Percentiles rank a stretch among this genome's conserved stretches.
Conservation (phyloP, 2,329 filamentous ascomycete species). For the Calonectria pteridis region DNA sequence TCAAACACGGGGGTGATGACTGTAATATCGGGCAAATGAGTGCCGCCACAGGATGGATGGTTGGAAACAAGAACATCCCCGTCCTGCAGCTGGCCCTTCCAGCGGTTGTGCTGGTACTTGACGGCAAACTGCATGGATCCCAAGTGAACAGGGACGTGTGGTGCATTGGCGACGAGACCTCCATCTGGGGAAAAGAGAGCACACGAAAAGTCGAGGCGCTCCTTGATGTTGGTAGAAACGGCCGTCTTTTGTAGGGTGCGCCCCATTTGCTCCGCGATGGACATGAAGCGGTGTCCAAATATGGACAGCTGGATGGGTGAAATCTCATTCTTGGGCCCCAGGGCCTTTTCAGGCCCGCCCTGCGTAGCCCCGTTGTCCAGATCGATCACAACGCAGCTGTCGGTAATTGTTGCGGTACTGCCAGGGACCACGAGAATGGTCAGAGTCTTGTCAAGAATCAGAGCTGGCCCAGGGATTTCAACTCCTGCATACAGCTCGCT, state of each 20-base stretch:
- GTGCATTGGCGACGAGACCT: conserved; percentile 80
- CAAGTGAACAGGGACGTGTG: conserved; percentile 81
- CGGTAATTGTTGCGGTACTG: conserved; percentile 49
- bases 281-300: conserved; percentile 86
- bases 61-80: conserved; percentile 55
- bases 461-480: conserved; percentile 47
- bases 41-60: conserved; percentile 51
- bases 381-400: conserved; percentile 53
- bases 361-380: conserved; percentile 21
- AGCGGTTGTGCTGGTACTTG: conserved; percentile 76
- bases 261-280: conserved; percentile 87
- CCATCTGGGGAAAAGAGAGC: conserved; percentile 82
- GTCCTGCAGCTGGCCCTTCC: conserved; percentile 60
- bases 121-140: conserved; percentile 87
- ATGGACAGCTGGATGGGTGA: conserved; percentile 82
- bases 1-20: conserved; percentile 71
- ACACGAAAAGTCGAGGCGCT: conserved; percentile 84
- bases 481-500: conserved; percentile 32
- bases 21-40: conserved; percentile 55
- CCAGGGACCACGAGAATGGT: conserved; percentile 76
- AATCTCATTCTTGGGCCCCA: conserved; percentile 51
- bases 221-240: conserved; percentile 84
- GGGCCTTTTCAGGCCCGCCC: conserved; percentile 2
- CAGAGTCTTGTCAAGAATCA: conserved; percentile 78
- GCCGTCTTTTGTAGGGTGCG: conserved; percentile 83